Conservation (phyloP, 2,329 filamentous ascomycete genomes). For the Lizonia empirigonia region DNA sequence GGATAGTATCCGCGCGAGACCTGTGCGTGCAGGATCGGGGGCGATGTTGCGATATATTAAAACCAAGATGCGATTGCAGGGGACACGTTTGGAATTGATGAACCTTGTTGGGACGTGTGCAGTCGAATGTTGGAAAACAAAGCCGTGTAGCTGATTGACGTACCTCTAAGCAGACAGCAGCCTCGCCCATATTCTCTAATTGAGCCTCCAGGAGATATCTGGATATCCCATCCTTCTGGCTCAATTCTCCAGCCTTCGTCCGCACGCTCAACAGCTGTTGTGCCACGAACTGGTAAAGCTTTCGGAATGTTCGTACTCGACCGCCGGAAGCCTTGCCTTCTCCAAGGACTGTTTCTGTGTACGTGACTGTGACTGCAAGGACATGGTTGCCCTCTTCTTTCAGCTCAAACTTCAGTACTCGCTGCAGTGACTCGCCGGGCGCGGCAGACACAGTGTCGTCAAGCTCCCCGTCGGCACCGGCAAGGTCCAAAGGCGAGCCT, state of each 20-base stretch:
- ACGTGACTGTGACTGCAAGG: constrained; percentile 89
- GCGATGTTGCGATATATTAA: constrained; percentile 11
- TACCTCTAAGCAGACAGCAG: constrained; percentile 77
- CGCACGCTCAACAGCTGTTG: constrained; percentile 88
- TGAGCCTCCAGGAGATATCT: constrained; percentile 88
- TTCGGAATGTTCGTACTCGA: constrained; percentile 83
- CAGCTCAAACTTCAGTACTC: constrained; percentile 81
- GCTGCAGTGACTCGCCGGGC: constrained; percentile 74
- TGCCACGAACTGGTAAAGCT: constrained; percentile 95
- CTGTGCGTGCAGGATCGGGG: constrained; percentile 18
- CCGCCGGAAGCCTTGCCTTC: constrained; percentile 57
- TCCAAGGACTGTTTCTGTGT: constrained; percentile 79
- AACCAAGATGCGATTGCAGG: constrained; percentile 1
- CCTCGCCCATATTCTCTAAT: constrained; percentile 91
- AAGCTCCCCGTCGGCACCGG: constrained; percentile 52
- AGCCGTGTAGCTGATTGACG: constrained; percentile 14
- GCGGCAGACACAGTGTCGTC: constrained; percentile 50
- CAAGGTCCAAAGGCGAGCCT: constrained; percentile 63
- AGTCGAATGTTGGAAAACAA: constrained; percentile 7
- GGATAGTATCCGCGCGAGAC: constrained; percentile 19
- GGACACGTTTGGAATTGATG: constrained; percentile 22
- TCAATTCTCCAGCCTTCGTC: constrained; percentile 78
- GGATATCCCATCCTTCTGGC: constrained; percentile 50
- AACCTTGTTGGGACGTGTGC: constrained; percentile 1
- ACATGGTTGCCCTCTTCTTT: constrained; percentile 96